Conservation (phyloP, 208 protist genomes). For the Vickermania ingenoplastis region DNA sequence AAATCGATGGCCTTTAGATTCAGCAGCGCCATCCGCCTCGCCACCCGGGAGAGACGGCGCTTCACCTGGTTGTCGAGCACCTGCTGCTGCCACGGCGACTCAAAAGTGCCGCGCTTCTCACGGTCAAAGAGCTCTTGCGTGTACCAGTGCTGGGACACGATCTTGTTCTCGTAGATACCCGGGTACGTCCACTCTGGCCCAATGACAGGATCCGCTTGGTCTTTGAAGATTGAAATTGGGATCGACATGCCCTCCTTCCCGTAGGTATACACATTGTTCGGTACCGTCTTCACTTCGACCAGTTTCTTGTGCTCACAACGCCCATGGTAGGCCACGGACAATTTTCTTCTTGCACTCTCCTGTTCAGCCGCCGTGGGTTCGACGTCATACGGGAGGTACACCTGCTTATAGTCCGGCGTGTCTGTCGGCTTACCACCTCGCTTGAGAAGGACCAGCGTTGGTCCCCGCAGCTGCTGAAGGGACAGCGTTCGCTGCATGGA, state of each 20-base stretch:
- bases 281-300: conserved; percentile 81
- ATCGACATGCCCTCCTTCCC: conserved; percentile 89
- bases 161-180: conserved; percentile 89
- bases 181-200: conserved; percentile 88
- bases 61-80: conserved; percentile 85
- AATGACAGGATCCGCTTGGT: conserved; percentile 81
- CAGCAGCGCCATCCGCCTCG: conserved; percentile 67
- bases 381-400: conserved; percentile 79
- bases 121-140: conserved; percentile 77
- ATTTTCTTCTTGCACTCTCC: conserved; percentile 60
- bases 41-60: conserved; percentile 44
- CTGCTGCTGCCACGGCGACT: conserved; percentile 73
- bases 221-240: conserved; percentile 86
- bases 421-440: conserved; percentile 71
- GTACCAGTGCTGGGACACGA: conserved; percentile 73
- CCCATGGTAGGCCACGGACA: conserved; percentile 59
- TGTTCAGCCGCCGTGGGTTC: conserved; percentile 69
- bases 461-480: no score
- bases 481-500: no score
- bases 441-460: conserved; percentile 34
- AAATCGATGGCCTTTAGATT: conserved; percentile 74
- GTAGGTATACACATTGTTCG: conserved; percentile 87
- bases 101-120: conserved; percentile 49
- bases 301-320: conserved; percentile 65
- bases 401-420: conserved; percentile 78